Conservation (phyloP, 306 rosid genomes). For the Glycyrrhiza uralensis region DNA sequence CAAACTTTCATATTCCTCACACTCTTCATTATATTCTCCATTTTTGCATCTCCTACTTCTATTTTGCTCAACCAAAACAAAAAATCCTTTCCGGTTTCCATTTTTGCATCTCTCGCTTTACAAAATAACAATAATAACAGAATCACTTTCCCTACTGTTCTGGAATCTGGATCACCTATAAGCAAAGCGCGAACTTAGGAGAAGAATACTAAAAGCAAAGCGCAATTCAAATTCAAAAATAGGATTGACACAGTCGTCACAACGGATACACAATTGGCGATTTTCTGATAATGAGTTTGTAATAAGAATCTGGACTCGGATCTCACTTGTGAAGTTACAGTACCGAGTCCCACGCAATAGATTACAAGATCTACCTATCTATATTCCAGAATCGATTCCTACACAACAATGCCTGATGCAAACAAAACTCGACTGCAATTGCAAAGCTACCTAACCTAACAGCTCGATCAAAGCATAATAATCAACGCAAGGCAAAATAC, state of each 20-base stretch:
- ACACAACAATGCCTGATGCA: background rate
- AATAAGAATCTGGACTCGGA: background rate
- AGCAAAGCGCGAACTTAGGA: background rate
- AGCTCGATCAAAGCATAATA: constrained; percentile 3
- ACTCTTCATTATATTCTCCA: background rate
- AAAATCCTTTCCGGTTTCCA: background rate
- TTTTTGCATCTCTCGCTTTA: background rate
- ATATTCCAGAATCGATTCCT: background rate
- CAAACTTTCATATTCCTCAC: background rate
- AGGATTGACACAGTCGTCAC: background rate
- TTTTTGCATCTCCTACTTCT: background rate
- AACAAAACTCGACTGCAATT: background rate
- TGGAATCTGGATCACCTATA: no score
- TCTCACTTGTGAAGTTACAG: background rate
- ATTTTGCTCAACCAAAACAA: background rate
- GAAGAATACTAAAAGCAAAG: background rate
- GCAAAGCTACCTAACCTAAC: background rate
- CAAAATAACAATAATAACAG: background rate
- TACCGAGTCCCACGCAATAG: background rate
- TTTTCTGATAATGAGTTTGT: background rate
- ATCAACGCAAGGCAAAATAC: background rate
- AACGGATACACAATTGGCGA: background rate
- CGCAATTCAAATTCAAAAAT: background rate
- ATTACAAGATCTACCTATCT: constrained; percentile 20
- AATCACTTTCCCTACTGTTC: background rate